These are phyloP conservation scores for Acanthamoeba lugdunensis DNA, from an alignment of 208 protist species.

Conservation along the genomic window DNA sequence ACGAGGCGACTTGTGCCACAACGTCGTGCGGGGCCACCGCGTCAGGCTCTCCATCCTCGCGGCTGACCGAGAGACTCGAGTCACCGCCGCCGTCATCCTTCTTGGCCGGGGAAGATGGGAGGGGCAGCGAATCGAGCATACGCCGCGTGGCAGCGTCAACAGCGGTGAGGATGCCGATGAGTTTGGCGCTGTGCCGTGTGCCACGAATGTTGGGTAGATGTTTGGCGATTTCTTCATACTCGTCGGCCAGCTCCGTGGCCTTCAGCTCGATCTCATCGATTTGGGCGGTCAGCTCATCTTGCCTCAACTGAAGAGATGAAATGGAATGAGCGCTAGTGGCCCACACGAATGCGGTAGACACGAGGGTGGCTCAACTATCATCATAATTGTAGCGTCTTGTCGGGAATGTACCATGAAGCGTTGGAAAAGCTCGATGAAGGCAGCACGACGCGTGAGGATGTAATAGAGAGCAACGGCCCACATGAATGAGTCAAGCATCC, in stretches of 20 bases:
- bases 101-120: neutral
- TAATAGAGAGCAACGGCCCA: constrained; percentile 39
- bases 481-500: constrained; percentile 40
- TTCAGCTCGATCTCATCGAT: neutral
- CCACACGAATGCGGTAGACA: neutral
- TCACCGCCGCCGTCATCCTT: neutral
- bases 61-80: neutral
- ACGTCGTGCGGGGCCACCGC: neutral
- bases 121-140: constrained; percentile 12
- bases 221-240: constrained; percentile 11
- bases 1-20: neutral
- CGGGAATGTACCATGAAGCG: neutral
- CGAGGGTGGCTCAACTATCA: neutral
- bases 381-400: neutral
- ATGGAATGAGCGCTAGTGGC: neutral
- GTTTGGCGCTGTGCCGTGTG: neutral
- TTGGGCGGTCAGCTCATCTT: constrained; percentile 9
- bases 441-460: constrained; percentile 28
- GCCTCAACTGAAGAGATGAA: neutral
- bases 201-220: neutral
- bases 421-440: constrained; percentile 13
- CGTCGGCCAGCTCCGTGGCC: neutral
- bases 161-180: neutral
- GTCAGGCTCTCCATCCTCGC: neutral
- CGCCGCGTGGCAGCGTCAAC: constrained; percentile 3